Evolutionary conservation across 2,329 filamentous ascomycete species (phyloP).

Genomic region (Xylariaceae sp.): DNA sequence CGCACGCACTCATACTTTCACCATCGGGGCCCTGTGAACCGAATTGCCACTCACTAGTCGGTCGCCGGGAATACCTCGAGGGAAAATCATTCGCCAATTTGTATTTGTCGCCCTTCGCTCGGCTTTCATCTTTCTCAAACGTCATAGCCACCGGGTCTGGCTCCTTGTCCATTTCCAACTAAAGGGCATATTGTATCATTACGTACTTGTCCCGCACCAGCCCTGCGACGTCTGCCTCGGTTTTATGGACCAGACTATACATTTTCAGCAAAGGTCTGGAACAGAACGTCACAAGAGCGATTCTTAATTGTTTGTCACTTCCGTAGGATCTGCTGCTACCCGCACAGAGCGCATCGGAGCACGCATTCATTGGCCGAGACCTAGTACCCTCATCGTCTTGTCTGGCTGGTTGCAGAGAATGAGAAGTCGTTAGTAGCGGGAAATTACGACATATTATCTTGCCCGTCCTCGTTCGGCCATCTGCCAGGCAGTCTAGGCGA

Average conservation of each 20-base stretch:
- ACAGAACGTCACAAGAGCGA: conserved; percentile 1
- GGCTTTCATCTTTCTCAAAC: too few species aligned
- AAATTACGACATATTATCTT: conserved; percentile 1
- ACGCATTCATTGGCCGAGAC: conserved; percentile 6
- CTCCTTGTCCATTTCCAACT: too few species aligned
- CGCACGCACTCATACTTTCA: too few species aligned
- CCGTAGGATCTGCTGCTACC: conserved; percentile 7
- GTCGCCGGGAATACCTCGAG: background rate
- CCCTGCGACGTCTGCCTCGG: too few species aligned
- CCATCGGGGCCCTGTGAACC: too few species aligned
- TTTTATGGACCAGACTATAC: too few species aligned
- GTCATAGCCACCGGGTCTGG: too few species aligned
- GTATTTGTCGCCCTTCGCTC: too few species aligned
- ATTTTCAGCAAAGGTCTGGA: background rate
- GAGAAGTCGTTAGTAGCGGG: conserved; percentile 12
- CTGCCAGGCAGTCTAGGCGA: background rate
- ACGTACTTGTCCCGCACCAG: too few species aligned
- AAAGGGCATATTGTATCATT: too few species aligned
- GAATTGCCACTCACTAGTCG: background rate
- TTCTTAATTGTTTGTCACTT: conserved; percentile 1
- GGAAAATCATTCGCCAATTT: too few species aligned
- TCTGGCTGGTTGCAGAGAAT: conserved; percentile 17
- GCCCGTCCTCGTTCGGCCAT: background rate
- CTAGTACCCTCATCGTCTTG: background rate
- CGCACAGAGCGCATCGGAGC: background rate